A percentile compares a stretch with the other conserved stretches of the same genome.
phyloP scores from a whole-genome alignment of 1,284 basidiomycete genomes.

The Phlebopus sp. region DNA sequence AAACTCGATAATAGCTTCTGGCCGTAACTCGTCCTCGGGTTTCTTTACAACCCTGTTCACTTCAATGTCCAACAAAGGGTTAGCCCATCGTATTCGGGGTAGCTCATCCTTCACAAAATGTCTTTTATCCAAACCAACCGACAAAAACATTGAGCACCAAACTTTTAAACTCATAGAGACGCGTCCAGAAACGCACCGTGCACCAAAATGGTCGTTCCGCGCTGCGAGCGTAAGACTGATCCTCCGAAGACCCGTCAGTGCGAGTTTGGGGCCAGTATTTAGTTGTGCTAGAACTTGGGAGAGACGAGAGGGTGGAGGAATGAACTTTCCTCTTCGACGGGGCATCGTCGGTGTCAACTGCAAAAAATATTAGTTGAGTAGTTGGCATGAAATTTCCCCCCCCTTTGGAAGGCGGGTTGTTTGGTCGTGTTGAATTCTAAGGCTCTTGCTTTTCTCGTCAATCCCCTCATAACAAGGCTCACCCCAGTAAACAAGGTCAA shows the following conservation, averaged over 20 bases:
- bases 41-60: slow-evolving; percentile 53
- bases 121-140: slow-evolving; percentile 36
- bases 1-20: slow-evolving; percentile 57
- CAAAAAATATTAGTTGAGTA: too few relatives aligned
- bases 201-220: slow-evolving; percentile 72
- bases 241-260: slow-evolving; percentile 47
- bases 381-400: slow-evolving; percentile 1
- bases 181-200: slow-evolving; percentile 53
- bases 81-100: slow-evolving; percentile 70
- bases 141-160: too few relatives aligned
- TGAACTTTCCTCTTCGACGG: slow-evolving; percentile 41
- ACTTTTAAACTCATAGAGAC: too few relatives aligned
- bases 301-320: slow-evolving; percentile 54
- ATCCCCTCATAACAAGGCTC: not conserved
- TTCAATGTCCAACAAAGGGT: slow-evolving; percentile 58
- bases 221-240: slow-evolving; percentile 57
- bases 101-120: slow-evolving; percentile 75
- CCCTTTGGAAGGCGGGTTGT: slow-evolving; percentile 11
- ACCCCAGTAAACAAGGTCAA: too few relatives aligned
- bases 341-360: slow-evolving; percentile 16
- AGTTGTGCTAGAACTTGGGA: slow-evolving; percentile 53
- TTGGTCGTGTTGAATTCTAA: slow-evolving; percentile 25
- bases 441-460: slow-evolving; percentile 11
- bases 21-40: slow-evolving; percentile 51
- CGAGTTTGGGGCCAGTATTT: slow-evolving; percentile 53